Percentiles rank a stretch among this genome's conserved stretches.
Conservation (phyloP, 208 protist species). For the Acanthamoeba healyi region DNA sequence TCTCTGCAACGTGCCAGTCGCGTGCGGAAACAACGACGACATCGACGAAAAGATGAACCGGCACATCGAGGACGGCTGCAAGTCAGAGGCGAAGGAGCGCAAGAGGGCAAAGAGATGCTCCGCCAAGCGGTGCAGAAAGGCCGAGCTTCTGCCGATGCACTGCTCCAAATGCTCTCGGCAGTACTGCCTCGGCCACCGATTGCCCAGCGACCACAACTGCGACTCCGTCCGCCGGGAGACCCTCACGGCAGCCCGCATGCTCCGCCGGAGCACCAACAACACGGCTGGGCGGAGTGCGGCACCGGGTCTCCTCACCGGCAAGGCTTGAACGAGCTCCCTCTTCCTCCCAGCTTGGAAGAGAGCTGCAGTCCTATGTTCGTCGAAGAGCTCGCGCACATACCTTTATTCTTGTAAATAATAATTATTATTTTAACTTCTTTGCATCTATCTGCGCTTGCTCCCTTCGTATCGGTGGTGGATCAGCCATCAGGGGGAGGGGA, state of each 20-base stretch:
- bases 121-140: conserved; percentile 10
- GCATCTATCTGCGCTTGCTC: too few species aligned
- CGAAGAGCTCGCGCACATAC: background rate
- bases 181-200: conserved; percentile 69
- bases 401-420: too few species aligned
- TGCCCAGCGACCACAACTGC: conserved; percentile 70
- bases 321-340: background rate
- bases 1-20: background rate
- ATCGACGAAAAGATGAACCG: background rate
- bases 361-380: too few species aligned
- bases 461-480: too few species aligned
- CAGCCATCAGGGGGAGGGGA: too few species aligned
- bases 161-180: conserved; percentile 13
- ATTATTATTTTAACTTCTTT: too few species aligned
- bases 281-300: too few species aligned
- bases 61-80: conserved; percentile 63
- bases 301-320: background rate
- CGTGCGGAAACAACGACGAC: background rate
- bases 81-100: conserved; percentile 23
- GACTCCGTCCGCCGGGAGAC: background rate
- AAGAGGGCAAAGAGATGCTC: conserved; percentile 1
- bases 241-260: background rate
- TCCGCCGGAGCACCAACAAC: background rate
- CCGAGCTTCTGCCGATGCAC: conserved; percentile 4
- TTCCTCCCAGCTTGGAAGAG: too few species aligned